Evolutionary conservation across 768 basidiomycete species (phyloP).

Genomic region (Tricholoma hemisulphureum): DNA sequence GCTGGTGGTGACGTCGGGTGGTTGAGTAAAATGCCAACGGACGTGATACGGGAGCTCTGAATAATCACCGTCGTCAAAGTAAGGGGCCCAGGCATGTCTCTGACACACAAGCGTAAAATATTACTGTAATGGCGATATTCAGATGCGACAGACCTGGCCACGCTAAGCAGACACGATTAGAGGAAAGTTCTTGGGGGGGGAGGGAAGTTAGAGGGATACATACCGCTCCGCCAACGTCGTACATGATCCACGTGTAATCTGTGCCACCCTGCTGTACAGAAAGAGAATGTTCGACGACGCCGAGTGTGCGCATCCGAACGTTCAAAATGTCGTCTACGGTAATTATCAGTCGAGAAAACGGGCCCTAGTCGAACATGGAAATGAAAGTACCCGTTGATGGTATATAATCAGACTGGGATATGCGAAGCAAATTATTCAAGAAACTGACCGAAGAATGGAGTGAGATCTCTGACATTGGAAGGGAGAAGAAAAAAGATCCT

Average conservation of each 20-base stretch:
- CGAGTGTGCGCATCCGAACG: constrained; percentile 78
- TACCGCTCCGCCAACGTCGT: constrained; percentile 82
- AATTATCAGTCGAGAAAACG: neutral
- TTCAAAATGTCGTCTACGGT: constrained; percentile 65
- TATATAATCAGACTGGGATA: constrained; percentile 64
- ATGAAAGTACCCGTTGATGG: constrained; percentile 58
- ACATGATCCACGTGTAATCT: constrained; percentile 71
- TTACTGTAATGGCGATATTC: neutral
- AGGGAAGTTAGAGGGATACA: constrained; percentile 24
- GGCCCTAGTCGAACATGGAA: too few species aligned
- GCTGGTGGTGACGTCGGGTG: constrained; percentile 42
- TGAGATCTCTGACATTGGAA: too few species aligned
- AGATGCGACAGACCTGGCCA: constrained; percentile 48
- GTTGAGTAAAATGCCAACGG: neutral
- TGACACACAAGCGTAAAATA: constrained; percentile 23
- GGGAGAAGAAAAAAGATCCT: constrained; percentile 5
- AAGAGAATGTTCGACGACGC: constrained; percentile 73
- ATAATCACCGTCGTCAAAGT: constrained; percentile 73
- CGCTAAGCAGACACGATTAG: constrained; percentile 36
- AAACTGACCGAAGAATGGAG: constrained; percentile 45
- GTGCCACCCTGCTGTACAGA: constrained; percentile 57
- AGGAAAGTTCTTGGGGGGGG: constrained; percentile 4
- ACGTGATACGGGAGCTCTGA: neutral
- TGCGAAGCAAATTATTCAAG: constrained; percentile 58
- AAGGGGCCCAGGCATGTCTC: constrained; percentile 80